Conservation (phyloP, 2,329 filamentous ascomycete genomes). For the Microascus cirrosus region DNA sequence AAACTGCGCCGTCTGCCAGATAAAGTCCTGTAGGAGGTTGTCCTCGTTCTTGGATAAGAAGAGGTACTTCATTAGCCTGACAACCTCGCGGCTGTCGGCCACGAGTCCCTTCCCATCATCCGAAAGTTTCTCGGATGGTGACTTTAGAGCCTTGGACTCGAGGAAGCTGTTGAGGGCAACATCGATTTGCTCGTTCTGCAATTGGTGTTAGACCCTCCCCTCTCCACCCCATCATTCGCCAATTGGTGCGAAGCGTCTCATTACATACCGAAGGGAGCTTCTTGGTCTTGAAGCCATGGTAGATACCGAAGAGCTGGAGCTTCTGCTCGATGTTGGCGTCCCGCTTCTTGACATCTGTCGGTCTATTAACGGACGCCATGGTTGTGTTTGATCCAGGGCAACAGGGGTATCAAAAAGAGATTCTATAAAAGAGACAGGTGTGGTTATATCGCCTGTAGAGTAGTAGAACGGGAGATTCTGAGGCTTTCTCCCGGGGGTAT, state of each 20-base stretch:
- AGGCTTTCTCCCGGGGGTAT: constrained; percentile 1
- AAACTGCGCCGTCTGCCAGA: constrained; percentile 82
- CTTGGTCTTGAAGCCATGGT: constrained; percentile 71
- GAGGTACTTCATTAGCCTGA: constrained; percentile 74
- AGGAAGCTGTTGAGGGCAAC: constrained; percentile 85
- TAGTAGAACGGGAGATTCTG: not conserved
- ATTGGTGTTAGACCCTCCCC: not conserved
- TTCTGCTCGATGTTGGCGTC: constrained; percentile 86
- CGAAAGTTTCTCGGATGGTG: constrained; percentile 68
- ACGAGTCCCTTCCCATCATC: constrained; percentile 72
- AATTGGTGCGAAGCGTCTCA: not conserved
- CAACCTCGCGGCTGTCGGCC: constrained; percentile 64
- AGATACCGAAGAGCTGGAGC: constrained; percentile 89
- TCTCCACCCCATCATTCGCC: not conserved
- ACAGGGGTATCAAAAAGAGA: not conserved
- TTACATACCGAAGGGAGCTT: constrained; percentile 73
- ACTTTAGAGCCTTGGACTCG: constrained; percentile 55
- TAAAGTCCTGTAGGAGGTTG: constrained; percentile 90
- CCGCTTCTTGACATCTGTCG: constrained; percentile 63
- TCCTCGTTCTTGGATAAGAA: constrained; percentile 91
- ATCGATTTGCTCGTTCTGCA: constrained; percentile 87
- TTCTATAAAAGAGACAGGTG: not conserved
- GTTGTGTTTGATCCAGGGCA: not conserved
- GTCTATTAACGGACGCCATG: constrained; percentile 50
- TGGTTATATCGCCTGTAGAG: not conserved